A percentile compares a stretch with the other conserved stretches of the same genome.
Conservation (phyloP, 345 rosid genomes). For the Citrus unshiu region DNA sequence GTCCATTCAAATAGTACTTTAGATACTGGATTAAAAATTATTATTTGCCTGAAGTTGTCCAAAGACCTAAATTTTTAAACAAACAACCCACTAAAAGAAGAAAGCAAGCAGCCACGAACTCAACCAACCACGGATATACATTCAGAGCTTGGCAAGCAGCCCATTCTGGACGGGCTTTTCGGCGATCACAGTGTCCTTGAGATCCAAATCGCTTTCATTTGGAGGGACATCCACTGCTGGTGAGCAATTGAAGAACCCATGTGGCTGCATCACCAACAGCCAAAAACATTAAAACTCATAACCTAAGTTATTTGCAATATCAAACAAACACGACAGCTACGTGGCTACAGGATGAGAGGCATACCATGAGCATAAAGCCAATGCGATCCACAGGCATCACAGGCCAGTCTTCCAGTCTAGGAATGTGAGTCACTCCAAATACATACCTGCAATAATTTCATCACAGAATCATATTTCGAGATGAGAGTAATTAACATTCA, state of each 20-base stretch:
- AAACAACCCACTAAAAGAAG: neutral
- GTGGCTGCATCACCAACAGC: slow-evolving; percentile 46
- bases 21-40: no score
- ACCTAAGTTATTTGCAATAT: neutral
- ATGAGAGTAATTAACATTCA: no score
- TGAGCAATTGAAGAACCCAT: slow-evolving; percentile 74
- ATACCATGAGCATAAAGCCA: slow-evolving; percentile 69
- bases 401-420: slow-evolving; percentile 80
- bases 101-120: neutral
- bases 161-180: slow-evolving; percentile 42
- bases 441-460: slow-evolving; percentile 47
- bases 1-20: no score
- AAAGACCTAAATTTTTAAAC: neutral
- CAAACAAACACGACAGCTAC: neutral
- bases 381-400: slow-evolving; percentile 70
- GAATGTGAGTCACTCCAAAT: slow-evolving; percentile 66
- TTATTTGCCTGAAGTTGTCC: neutral
- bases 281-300: neutral
- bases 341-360: neutral
- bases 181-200: slow-evolving; percentile 37
- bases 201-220: slow-evolving; percentile 37
- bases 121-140: neutral
- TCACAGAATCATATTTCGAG: neutral
- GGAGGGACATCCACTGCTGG: slow-evolving; percentile 74
- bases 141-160: slow-evolving; percentile 50